These are phyloP conservation scores for Microcyclosporella mali DNA, from an alignment of 2,329 filamentous ascomycete species.

Conservation along the genomic window DNA sequence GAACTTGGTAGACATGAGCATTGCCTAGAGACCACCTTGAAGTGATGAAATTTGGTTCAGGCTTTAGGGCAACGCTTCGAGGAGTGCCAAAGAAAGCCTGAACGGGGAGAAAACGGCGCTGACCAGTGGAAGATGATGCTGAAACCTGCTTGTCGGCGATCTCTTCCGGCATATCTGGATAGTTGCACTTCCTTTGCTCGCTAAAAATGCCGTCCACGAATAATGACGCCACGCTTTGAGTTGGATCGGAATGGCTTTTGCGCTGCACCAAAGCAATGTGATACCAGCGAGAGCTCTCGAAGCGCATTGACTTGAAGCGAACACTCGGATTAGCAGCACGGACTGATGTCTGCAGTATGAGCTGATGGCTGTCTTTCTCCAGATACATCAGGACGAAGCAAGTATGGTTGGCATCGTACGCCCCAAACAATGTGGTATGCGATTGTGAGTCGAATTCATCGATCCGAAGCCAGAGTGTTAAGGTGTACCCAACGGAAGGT, in stretches of 20 bases:
- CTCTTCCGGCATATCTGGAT: slow-evolving; percentile 68
- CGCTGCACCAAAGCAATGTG: slow-evolving; percentile 86
- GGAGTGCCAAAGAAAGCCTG: slow-evolving; percentile 94
- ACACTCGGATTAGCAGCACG: slow-evolving; percentile 81
- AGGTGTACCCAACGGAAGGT: slow-evolving; percentile 77
- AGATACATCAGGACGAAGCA: slow-evolving; percentile 93
- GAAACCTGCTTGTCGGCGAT: slow-evolving; percentile 2
- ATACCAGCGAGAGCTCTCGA: slow-evolving; percentile 78
- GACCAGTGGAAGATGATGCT: slow-evolving; percentile 29
- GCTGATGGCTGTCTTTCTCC: slow-evolving; percentile 85
- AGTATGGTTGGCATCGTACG: slow-evolving; percentile 83
- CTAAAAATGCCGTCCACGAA: slow-evolving; percentile 92
- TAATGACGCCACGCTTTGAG: slow-evolving; percentile 56
- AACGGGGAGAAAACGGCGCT: slow-evolving; percentile 50
- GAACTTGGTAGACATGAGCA: slow-evolving; percentile 81
- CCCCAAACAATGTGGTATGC: slow-evolving; percentile 93
- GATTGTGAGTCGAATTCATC: slow-evolving; percentile 77
- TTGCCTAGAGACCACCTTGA: slow-evolving; percentile 87
- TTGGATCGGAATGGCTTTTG: slow-evolving; percentile 21
- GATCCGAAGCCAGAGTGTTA: slow-evolving; percentile 81
- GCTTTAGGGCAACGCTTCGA: slow-evolving; percentile 69
- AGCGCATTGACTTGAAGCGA: slow-evolving; percentile 77
- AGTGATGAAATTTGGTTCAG: slow-evolving; percentile 65
- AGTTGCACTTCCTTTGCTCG: slow-evolving; percentile 84
- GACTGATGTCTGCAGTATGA: slow-evolving; percentile 94